Percentiles rank a stretch among this genome's conserved stretches.
Conservation (phyloP, 331 rosid species). For the Pyracantha coccinea region DNA sequence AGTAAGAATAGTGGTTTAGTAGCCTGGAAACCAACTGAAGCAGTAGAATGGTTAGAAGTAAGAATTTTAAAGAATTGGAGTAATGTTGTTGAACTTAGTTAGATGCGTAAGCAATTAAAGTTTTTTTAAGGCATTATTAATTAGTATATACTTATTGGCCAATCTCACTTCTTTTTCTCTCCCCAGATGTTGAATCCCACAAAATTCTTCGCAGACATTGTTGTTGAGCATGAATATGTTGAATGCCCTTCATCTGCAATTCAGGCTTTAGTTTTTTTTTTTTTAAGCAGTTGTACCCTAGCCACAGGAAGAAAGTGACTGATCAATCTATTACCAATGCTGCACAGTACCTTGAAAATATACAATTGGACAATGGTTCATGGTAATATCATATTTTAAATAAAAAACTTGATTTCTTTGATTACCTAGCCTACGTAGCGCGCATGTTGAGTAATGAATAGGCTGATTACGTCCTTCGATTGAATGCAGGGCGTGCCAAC, state of each 20-base stretch:
- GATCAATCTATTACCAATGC: constrained; percentile 1
- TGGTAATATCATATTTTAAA: neutral
- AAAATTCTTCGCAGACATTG: constrained; percentile 57
- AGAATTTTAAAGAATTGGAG: neutral
- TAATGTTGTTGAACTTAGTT: neutral
- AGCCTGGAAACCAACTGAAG: no score
- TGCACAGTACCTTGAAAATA: neutral
- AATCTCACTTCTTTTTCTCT: neutral
- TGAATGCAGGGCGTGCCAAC: no score
- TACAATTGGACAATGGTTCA: constrained; percentile 7
- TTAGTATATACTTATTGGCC: neutral
- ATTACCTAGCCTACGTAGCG: no score
- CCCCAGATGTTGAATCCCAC: constrained; percentile 55
- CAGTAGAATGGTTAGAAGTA: no score
- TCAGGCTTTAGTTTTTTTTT: neutral
- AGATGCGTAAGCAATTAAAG: no score
- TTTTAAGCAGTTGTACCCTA: constrained; percentile 11
- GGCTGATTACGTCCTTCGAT: no score
- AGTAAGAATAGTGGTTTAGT: constrained; percentile 49
- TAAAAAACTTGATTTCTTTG: neutral
- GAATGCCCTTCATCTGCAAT: neutral
- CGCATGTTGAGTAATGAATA: no score
- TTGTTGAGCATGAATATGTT: neutral
- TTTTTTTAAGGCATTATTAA: neutral
- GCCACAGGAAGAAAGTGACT: constrained; percentile 8